phyloP scores from a whole-genome alignment of 140 eudicot species.

The Flaveria floridana region DNA sequence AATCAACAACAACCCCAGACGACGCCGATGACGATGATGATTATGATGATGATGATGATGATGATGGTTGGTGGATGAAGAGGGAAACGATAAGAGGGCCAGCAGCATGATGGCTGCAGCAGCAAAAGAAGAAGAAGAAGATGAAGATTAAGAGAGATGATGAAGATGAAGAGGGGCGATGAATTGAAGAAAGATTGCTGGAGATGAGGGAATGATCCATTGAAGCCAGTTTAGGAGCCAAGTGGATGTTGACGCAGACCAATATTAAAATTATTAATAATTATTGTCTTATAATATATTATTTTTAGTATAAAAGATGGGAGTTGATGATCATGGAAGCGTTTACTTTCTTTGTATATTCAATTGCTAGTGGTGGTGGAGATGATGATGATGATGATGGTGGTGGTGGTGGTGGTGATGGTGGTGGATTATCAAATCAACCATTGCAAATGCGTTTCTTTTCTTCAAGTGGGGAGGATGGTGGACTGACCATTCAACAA shows the following conservation, averaged over 20 bases:
- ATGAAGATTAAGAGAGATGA: not conserved
- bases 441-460: no score
- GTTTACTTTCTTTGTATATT: not conserved
- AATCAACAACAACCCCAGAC: conserved; percentile 3
- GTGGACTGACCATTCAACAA: no score
- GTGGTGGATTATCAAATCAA: not conserved
- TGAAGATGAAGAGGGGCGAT: not conserved
- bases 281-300: no score
- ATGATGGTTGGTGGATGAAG: not conserved
- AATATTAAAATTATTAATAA: not conserved
- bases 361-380: no score
- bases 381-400: no score
- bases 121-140: no score
- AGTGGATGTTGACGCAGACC: conserved; percentile 22
- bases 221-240: not conserved
- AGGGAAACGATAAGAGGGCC: not conserved
- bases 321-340: not conserved
- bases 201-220: conserved; percentile 12
- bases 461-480: no score
- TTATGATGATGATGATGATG: not conserved
- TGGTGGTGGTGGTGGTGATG: not conserved
- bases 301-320: no score
- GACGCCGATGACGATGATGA: no score
- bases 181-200: not conserved
- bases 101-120: conserved; percentile 2